Evolutionary conservation across 176 grass and related monocot genomes (phyloP).

Genomic region (Carex kokanica): DNA sequence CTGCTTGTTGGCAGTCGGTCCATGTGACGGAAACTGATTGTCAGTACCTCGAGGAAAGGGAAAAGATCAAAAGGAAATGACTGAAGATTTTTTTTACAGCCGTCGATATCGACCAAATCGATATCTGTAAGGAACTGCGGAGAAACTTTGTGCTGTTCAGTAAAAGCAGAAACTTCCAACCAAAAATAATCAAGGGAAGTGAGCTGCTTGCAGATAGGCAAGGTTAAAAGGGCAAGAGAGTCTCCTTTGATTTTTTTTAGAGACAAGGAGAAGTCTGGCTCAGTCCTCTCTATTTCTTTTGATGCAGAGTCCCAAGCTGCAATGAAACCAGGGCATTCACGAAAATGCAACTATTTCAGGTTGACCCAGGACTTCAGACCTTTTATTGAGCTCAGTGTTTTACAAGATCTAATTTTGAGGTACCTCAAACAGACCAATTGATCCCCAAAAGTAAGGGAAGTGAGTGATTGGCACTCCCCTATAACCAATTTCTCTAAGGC

Average conservation of each 20-base stretch:
- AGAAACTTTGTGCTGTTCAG: slow-evolving; percentile 20
- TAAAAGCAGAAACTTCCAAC: neutral
- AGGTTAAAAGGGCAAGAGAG: neutral
- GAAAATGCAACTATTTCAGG: neutral
- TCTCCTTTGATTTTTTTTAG: neutral
- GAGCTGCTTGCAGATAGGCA: slow-evolving; percentile 11
- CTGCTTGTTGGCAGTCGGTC: neutral
- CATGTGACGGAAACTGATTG: fast-evolving
- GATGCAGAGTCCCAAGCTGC: neutral
- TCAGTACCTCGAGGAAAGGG: neutral
- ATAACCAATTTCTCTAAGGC: slow-evolving; percentile 18
- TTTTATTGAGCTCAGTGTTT: neutral
- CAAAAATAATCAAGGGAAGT: neutral
- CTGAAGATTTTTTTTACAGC: fast-evolving
- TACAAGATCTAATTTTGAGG: neutral
- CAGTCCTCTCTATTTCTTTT: neutral
- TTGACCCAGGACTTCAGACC: slow-evolving; percentile 1
- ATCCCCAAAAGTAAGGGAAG: neutral
- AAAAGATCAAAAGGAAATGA: slow-evolving; percentile 24
- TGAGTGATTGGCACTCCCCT: fast-evolving
- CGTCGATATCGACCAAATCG: fast-evolving
- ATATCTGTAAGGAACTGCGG: slow-evolving; percentile 24
- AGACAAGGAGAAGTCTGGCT: neutral
- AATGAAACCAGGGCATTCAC: fast-evolving
- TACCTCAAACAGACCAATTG: neutral